Percentiles rank a stretch among this genome's conserved stretches.
These are phyloP conservation scores for Lizonia empirigonia DNA, from an alignment of 2,329 filamentous ascomycete genomes.

Conservation along the genomic window DNA sequence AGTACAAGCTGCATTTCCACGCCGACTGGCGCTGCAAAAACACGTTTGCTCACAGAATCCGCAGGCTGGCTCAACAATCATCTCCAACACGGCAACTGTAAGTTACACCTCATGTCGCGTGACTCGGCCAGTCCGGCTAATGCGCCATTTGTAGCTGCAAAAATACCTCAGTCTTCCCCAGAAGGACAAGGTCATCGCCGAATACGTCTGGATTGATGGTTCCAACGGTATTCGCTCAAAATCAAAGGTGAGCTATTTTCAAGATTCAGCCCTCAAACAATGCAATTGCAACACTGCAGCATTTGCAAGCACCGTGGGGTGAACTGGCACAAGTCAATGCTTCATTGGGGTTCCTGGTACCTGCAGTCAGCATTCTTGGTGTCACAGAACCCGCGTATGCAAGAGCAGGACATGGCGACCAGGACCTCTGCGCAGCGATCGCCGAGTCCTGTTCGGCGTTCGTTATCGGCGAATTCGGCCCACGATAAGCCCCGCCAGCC, in stretches of 20 bases:
- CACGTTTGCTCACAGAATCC: constrained; percentile 20
- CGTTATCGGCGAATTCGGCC: constrained; percentile 41
- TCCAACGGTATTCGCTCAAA: constrained; percentile 87
- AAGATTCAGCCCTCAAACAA: constrained; percentile 5
- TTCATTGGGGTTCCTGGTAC: background rate
- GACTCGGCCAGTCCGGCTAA: constrained; percentile 27
- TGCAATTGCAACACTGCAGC: constrained; percentile 11
- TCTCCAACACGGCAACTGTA: constrained; percentile 58
- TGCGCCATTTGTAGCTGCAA: constrained; percentile 66
- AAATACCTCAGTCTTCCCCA: constrained; percentile 94
- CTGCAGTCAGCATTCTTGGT: constrained; percentile 11
- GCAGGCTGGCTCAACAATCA: constrained; percentile 49
- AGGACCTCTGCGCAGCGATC: constrained; percentile 23
- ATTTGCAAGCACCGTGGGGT: constrained; percentile 13
- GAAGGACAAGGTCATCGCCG: constrained; percentile 85
- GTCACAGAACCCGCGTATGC: constrained; percentile 7
- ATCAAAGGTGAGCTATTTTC: constrained; percentile 75
- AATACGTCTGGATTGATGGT: constrained; percentile 96
- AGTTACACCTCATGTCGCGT: constrained; percentile 37
- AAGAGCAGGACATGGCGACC: constrained; percentile 14
- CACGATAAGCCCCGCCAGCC: constrained; percentile 39
- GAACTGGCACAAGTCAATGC: constrained; percentile 7
- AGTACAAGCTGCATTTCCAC: background rate
- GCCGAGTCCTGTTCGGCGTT: constrained; percentile 22
- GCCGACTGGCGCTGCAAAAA: constrained; percentile 10